Base-by-base conservation (phyloP, 2,329 filamentous ascomycete genomes). In the Neopestalotiopsis clavispora region DNA sequence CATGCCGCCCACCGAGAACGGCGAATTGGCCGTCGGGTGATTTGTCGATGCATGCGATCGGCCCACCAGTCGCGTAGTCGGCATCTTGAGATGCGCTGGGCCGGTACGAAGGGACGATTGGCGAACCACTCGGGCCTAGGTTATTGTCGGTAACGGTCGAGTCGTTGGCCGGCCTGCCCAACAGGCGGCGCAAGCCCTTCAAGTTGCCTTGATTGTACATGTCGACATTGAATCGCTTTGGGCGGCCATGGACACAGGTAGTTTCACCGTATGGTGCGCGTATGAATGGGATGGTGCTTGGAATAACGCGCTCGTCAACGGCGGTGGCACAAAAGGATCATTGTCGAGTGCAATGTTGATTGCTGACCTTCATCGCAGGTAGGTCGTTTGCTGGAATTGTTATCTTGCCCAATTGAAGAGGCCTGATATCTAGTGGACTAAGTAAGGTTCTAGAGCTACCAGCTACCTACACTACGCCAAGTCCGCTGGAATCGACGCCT, bases 191-290 rank as follows among this genome's bases (percentile, higher is more conserved):
- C 84, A 90, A 38, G 34, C 34, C 34, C 5, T 38, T 88, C 71
- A 88, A 87, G 79, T 82, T 86, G 70, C 83, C 85, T 73, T 87
- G 84, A 71, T 84, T 86, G 79, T 86, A 86, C 84, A 86, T 86
- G 71, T 67, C 77, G 71, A 72, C 71, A 72, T 74, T 68, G 74
- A 68, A 74, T 68, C 71, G 72, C 72, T 74, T 71, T 69, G 65
- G 70, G 66, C 72, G 75, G 23, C 76, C 75, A 69, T 70, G 67
- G 56, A 72, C 69, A 40, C 70, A 64, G 63, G 52, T 63, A 49
- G 59, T 60, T 69, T 69, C 71, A 73, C 70, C 57, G 12, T 32
- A 10, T 23, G 45, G 20, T 52, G 45, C 45, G 45, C 45, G 45
- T 52, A 9, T 2, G 45, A 10, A n/a, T 52, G 45, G 6, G 9